Conservation (phyloP, 2,329 filamentous ascomycete species). For the Beauveria sp. region DNA sequence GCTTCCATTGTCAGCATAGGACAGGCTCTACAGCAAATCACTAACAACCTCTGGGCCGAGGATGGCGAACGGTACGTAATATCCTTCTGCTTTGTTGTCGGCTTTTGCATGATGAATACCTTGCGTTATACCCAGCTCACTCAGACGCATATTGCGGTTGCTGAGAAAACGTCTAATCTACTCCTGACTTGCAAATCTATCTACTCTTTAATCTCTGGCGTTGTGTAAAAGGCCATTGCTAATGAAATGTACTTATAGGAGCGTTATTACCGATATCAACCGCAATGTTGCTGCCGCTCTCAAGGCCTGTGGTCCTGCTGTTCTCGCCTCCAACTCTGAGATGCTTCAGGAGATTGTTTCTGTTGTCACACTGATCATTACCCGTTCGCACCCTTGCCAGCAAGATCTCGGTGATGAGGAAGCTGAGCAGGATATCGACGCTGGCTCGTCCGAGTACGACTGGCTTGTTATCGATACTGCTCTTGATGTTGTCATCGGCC, state of each 20-base stretch:
- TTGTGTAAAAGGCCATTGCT: slow-evolving; percentile 26
- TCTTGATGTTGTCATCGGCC: slow-evolving; percentile 79
- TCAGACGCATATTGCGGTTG: slow-evolving; percentile 87
- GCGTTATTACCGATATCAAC: slow-evolving; percentile 90
- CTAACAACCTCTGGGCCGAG: slow-evolving; percentile 77
- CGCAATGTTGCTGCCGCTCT: slow-evolving; percentile 85
- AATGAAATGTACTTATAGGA: slow-evolving; percentile 44
- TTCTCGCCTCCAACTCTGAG: slow-evolving; percentile 61
- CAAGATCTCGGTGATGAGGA: slow-evolving; percentile 78
- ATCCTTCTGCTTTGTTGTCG: slow-evolving; percentile 16
- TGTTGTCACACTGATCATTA: slow-evolving; percentile 71
- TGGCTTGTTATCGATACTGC: slow-evolving; percentile 95
- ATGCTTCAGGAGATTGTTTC: slow-evolving; percentile 71
- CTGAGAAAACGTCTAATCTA: slow-evolving; percentile 66
- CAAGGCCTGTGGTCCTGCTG: slow-evolving; percentile 81
- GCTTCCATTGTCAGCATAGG: slow-evolving; percentile 77
- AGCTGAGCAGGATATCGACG: slow-evolving; percentile 63
- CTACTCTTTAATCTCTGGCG: slow-evolving; percentile 17
- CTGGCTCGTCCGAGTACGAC: slow-evolving; percentile 88
- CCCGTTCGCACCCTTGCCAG: slow-evolving; percentile 87
- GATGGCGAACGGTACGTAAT: slow-evolving; percentile 84
- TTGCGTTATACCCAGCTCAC: slow-evolving; percentile 99
- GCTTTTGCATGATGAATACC: slow-evolving; percentile 66
- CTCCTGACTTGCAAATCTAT: slow-evolving; percentile 25
- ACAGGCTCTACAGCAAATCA: slow-evolving; percentile 76